Percentiles rank a stretch among this genome's conserved stretches.
phyloP scores from a whole-genome alignment of 495 filamentous ascomycete species.

The Alectoria sarmentosa region DNA sequence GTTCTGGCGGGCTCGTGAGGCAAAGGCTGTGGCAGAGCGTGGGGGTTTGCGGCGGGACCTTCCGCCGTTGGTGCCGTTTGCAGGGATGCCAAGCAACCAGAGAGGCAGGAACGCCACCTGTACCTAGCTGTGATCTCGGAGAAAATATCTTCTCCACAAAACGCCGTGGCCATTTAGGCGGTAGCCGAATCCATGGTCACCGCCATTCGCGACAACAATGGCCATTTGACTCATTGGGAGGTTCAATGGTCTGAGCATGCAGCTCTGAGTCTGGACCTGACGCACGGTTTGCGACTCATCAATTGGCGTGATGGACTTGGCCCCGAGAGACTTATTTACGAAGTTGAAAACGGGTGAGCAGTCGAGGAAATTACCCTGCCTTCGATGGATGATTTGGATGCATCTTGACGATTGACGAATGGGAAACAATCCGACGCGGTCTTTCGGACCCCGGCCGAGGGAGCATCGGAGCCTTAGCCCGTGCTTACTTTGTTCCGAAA shows the following conservation, averaged over 20 bases:
- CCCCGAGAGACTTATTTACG: neutral
- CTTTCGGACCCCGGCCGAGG: neutral
- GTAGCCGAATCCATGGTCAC: neutral
- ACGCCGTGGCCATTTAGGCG: neutral
- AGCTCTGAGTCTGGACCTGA: neutral
- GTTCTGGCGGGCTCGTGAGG: conserved; percentile 12
- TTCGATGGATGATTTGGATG: neutral
- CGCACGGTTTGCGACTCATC: neutral
- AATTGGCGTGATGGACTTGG: neutral
- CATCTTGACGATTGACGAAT: neutral
- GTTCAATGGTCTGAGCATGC: neutral
- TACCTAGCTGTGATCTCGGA: conserved; percentile 11
- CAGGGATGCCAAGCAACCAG: no score
- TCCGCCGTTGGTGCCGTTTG: conserved; percentile 10
- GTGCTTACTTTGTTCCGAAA: neutral
- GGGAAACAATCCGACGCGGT: neutral
- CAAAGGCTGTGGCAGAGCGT: conserved; percentile 7
- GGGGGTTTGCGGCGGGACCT: conserved; percentile 15
- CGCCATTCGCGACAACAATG: neutral
- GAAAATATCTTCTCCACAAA: neutral
- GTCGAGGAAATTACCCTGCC: neutral
- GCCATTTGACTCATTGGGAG: neutral
- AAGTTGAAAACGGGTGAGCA: neutral
- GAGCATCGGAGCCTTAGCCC: neutral
- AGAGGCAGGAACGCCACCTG: conserved; percentile 11